Evolutionary conservation across 495 filamentous ascomycete species (phyloP).

Genomic region (Friedmanniomyces simplex): DNA sequence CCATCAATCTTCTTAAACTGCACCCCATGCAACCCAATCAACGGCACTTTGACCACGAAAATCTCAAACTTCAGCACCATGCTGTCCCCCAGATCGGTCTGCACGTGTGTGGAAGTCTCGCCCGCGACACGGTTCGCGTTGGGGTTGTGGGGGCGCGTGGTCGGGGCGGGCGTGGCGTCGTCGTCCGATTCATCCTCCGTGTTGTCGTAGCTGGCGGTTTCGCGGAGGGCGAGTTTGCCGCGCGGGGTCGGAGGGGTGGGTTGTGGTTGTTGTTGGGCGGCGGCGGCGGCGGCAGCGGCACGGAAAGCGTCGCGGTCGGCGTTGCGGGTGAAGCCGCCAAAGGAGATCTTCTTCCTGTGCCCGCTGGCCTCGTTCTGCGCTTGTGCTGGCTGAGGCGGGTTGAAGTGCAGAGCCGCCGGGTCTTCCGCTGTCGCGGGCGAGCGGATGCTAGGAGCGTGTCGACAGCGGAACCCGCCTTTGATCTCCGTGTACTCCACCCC

Average conservation of each 20-base stretch:
- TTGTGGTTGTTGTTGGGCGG: neutral
- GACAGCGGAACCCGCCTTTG: slow-evolving; percentile 83
- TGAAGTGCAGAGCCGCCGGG: slow-evolving; percentile 45
- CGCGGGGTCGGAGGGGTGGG: neutral
- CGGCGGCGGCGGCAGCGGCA: slow-evolving; percentile 39
- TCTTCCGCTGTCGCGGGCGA: slow-evolving; percentile 36
- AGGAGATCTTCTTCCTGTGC: slow-evolving; percentile 75
- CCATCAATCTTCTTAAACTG: slow-evolving; percentile 97
- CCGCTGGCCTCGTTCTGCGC: slow-evolving; percentile 30
- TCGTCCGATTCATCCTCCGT: slow-evolving; percentile 70
- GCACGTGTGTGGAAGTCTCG: slow-evolving; percentile 76
- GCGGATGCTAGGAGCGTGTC: slow-evolving; percentile 70
- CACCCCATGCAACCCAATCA: slow-evolving; percentile 86
- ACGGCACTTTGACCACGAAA: slow-evolving; percentile 91
- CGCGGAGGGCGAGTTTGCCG: slow-evolving; percentile 20
- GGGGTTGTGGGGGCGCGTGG: neutral
- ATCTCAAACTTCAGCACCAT: slow-evolving; percentile 88
- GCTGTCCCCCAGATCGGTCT: slow-evolving; percentile 70
- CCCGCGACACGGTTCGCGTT: slow-evolving; percentile 44
- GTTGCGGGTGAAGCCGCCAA: slow-evolving; percentile 53
- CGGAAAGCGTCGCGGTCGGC: slow-evolving; percentile 51
- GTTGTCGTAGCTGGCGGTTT: slow-evolving; percentile 52
- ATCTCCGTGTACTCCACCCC: slow-evolving; percentile 89
- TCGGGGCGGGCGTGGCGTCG: slow-evolving; percentile 18
- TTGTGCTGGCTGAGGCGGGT: slow-evolving; percentile 1